Base-by-base conservation (phyloP, 495 filamentous ascomycete genomes). In the Podospora tetraspora region DNA sequence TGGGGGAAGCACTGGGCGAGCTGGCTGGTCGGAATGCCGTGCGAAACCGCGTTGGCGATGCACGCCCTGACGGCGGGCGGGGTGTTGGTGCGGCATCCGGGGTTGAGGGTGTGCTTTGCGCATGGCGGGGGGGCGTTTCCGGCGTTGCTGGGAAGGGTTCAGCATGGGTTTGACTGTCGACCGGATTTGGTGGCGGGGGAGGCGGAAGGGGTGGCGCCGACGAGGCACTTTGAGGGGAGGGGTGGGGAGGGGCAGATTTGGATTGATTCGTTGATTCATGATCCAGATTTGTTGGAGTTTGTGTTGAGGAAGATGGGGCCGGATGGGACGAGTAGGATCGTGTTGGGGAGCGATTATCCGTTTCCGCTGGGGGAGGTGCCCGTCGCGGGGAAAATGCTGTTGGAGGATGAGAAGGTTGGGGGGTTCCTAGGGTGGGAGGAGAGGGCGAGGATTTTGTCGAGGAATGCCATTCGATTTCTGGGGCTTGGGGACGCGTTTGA, bases 1-100 rank as follows among this genome's bases (percentile, higher is more conserved):
- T 76, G 74, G 74, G 67, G 56, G 5, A 23, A 25, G 57, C 72
- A 76, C 57, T 76, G 72, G 72, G 63, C 66, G 6, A 64, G 60
- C 7, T 76, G 72, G 74, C 67, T 76, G 1, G 74, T 76, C 11
- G 74, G 74, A 11, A 76, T 76, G 74, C 74, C 74, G 22, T 71
- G 66, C 21, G 74, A 76, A 69, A 76, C 74, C 58, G 74, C 74
- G 58, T 52, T 76, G 69, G 70, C 74, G 3, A 70, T 76, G 56
- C 70, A 74, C 12, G 72, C 66, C n/a, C 25, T 76, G 3, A 74
- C 59, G 60, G 60, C 66, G 13, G 71, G 68, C 2, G 74, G 74
- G 29, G 21, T 74, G 52, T n/a, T 76, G 60, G 68, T 68, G 1
- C 19, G 72, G 30, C 68, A 76, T 66, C 74, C 72, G 57, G 8